Conservation (phyloP, 2,329 filamentous ascomycete species). For the Xylariaceae sp. region DNA sequence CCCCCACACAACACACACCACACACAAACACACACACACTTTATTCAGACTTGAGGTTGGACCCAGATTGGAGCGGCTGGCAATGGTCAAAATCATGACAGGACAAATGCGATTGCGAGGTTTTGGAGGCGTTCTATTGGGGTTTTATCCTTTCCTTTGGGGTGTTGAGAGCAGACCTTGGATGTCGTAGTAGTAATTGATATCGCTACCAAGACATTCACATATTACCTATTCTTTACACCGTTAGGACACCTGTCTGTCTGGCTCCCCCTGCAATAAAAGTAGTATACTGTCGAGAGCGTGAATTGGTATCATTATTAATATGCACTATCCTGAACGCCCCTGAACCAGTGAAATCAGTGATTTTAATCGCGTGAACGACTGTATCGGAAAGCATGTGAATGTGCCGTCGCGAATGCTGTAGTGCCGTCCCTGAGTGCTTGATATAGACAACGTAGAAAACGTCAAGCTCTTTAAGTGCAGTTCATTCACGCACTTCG, state of each 20-base stretch:
- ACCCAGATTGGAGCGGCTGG: conserved; percentile 14
- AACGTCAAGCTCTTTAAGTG: neutral
- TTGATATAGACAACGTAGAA: neutral
- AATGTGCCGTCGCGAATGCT: neutral
- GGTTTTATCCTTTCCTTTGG: neutral
- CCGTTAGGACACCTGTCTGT: neutral
- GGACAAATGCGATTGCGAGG: conserved; percentile 10
- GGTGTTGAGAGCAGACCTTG: conserved; percentile 15
- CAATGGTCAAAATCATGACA: conserved; percentile 10
- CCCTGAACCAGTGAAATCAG: no score
- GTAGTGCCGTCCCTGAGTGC: neutral
- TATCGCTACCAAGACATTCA: conserved; percentile 19
- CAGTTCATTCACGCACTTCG: conserved; percentile 13
- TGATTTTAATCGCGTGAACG: neutral
- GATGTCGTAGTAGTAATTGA: conserved; percentile 24
- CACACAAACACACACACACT: neutral
- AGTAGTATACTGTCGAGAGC: neutral
- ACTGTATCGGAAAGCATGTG: neutral
- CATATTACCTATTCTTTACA: conserved; percentile 5
- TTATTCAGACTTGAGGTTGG: conserved; percentile 13
- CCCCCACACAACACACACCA: conserved; percentile 1
- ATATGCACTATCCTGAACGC: neutral
- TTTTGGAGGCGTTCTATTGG: conserved; percentile 25
- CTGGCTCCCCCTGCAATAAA: neutral
- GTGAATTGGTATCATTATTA: conserved; percentile 17